phyloP scores from a whole-genome alignment of 192 early-diverging fungal genomes.

The Linnemannia zychae region DNA sequence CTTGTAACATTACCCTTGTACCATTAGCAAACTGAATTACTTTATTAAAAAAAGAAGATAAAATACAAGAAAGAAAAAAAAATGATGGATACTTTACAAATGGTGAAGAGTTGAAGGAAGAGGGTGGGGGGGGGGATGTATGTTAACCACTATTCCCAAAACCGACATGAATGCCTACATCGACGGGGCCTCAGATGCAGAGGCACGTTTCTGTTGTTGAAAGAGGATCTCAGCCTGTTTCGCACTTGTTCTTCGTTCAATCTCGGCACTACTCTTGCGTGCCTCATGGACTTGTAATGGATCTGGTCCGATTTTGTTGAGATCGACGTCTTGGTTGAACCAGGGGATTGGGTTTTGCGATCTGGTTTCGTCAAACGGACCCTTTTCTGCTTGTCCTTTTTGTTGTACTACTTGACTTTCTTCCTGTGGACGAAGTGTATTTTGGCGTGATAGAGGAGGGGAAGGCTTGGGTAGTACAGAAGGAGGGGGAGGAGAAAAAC shows the following conservation, averaged over 20 bases:
- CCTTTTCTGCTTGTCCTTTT: neutral
- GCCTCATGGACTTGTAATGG: neutral
- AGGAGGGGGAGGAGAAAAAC: no score
- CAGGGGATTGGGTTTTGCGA: neutral
- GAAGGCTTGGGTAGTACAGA: no score
- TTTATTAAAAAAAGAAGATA: no score
- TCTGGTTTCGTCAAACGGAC: conserved; percentile 3
- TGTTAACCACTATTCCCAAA: no score
- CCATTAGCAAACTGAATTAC: neutral
- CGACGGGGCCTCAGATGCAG: no score
- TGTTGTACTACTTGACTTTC: neutral
- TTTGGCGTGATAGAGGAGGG: no score
- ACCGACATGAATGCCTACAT: no score
- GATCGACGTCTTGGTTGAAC: neutral
- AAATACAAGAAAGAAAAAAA: no score
- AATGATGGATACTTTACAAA: no score
- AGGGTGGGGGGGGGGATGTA: no score
- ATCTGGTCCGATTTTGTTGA: neutral
- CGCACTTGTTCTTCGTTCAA: neutral
- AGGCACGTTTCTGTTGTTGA: neutral
- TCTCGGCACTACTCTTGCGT: neutral
- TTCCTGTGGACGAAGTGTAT: neutral
- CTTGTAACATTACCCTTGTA: neutral
- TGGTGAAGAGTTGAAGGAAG: no score
- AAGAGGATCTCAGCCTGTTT: neutral